A percentile compares a stretch with the other conserved stretches of the same genome.
phyloP scores from a whole-genome alignment of 306 rosid species.

The Castanopsis chinensis region DNA sequence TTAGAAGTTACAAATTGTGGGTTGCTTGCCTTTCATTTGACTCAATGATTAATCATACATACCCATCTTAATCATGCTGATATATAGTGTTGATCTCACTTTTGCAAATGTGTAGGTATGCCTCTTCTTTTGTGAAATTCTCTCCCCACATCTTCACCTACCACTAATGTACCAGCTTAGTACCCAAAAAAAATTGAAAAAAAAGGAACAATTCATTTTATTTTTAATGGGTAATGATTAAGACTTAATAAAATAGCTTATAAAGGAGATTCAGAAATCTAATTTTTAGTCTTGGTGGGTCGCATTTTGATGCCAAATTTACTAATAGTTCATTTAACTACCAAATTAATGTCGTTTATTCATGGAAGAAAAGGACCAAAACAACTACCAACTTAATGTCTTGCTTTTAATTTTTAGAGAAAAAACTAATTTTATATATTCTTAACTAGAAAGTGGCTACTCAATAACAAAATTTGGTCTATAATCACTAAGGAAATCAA shows the following conservation, averaged over 20 bases:
- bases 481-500: too few species aligned
- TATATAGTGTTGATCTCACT: not conserved
- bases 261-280: not conserved
- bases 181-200: too few species aligned
- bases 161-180: not conserved
- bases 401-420: too few species aligned
- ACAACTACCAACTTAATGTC: too few species aligned
- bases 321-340: not conserved
- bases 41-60: conserved; percentile 60
- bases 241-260: too few species aligned
- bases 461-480: too few species aligned
- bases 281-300: not conserved
- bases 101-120: not conserved
- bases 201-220: not conserved
- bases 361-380: too few species aligned
- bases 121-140: not conserved
- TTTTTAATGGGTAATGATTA: too few species aligned
- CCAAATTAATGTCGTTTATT: not conserved
- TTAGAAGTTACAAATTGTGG: conserved; percentile 47
- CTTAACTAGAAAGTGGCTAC: too few species aligned
- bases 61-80: conserved; percentile 28
- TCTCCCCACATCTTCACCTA: not conserved
- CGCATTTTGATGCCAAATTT: not conserved
- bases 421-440: too few species aligned
- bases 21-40: conserved; percentile 75